Base-by-base conservation (phyloP, 805 yeast genomes). In the Scheffersomyces coipomensis region DNA sequence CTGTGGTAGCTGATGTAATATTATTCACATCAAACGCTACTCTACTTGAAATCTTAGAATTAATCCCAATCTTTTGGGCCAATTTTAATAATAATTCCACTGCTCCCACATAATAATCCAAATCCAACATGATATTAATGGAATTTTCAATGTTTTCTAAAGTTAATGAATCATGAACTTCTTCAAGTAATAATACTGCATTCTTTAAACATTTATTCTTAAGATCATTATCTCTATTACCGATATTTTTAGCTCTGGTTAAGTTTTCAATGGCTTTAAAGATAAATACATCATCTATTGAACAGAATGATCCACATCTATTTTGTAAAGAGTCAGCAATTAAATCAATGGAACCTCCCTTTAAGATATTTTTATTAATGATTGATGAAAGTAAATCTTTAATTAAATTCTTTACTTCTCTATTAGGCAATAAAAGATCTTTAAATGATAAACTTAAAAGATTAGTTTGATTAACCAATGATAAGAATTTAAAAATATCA, bases 201-300 rank as follows among this genome's bases (percentile, higher is more conserved):
- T 83, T 81, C 33, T 77, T 75, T 49, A 93, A 70, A 51, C 87
- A 83, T 44, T 77, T 73, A 43, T 77, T 66, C 38, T 83, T 76
- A 48, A 75, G 59, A 38, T 90, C 97, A 30, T 75, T 74, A 55
- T 90, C 96, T 47, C 78, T 77, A 19, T 70, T 61, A 2, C 87
- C 88, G 44, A 81, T 78, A 41, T 81, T 85, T 52, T 83, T 85
- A 1, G 98, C 97, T 51, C 84, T 81, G 41, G 91, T 85, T 52
- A 93, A 71, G 58, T 85, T 89, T 59, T 93, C 99, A 51, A 89
- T 81, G 0, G 97, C 98, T 61, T 91, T 85, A 71, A 90, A 93
- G 11, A 93, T 87, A 43, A 89, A 75, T 19, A 93, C 97, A 62
- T 93, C 99, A 48, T 85, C 88, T 12, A 95, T 80, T 0, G 97